A percentile compares a stretch with the other conserved stretches of the same genome.
phyloP scores from a whole-genome alignment of 345 rosid species.

The Cardamine resedifolia region DNA sequence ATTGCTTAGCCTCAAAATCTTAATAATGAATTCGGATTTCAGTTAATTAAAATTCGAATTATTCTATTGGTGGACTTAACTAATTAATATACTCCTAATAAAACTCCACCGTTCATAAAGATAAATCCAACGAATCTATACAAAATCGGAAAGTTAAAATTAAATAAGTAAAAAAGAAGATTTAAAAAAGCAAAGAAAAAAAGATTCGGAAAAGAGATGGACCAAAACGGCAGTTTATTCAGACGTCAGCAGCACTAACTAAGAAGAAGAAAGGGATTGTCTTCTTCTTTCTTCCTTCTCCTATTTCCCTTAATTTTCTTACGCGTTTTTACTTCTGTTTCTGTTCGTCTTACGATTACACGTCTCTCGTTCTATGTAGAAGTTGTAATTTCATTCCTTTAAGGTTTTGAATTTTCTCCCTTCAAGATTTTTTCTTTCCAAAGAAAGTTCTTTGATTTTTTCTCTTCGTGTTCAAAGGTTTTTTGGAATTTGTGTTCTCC shows the following conservation, averaged over 20 bases:
- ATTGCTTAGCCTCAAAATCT: constrained; percentile 6
- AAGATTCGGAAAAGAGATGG: constrained; percentile 30
- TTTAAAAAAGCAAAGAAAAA: constrained; percentile 18
- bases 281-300: constrained; percentile 14
- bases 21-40: neutral
- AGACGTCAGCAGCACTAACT: constrained; percentile 40
- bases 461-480: constrained; percentile 7
- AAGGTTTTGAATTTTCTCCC: constrained; percentile 29
- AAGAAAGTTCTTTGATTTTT: constrained; percentile 28
- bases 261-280: constrained; percentile 1
- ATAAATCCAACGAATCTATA: constrained; percentile 32
- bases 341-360: neutral
- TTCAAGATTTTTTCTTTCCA: neutral
- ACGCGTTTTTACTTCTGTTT: constrained; percentile 22
- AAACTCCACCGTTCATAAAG: neutral
- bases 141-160: neutral
- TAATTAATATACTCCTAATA: neutral
- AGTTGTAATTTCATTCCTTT: neutral
- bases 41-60: neutral
- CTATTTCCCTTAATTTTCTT: neutral
- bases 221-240: constrained; percentile 43
- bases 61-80: constrained; percentile 20
- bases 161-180: neutral
- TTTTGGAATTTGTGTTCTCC: neutral
- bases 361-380: constrained; percentile 7